phyloP scores from a whole-genome alignment of 148 eudicot genomes.

The Hydrangea macrophylla region DNA sequence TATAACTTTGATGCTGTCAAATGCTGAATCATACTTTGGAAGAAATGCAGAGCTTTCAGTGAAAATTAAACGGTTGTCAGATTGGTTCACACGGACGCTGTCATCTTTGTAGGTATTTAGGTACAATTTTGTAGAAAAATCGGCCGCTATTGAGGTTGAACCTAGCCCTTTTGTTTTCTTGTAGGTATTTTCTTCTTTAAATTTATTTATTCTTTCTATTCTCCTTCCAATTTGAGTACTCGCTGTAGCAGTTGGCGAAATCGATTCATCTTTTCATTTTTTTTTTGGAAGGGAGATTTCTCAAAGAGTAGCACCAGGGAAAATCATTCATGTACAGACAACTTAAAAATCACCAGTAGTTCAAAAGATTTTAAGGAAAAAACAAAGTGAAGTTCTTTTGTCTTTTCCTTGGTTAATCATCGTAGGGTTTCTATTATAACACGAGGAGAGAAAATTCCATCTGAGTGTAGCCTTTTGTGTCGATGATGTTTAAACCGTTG shows the following conservation, averaged over 20 bases:
- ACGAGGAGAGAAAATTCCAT: too few relatives aligned
- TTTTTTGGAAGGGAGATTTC: background rate
- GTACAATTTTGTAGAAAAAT: constrained; percentile 59
- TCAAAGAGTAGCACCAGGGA: constrained; percentile 3
- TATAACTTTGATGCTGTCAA: constrained; percentile 54
- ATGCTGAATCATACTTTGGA: constrained; percentile 62
- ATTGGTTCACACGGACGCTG: constrained; percentile 60
- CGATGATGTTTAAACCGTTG: too few relatives aligned
- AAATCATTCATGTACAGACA: constrained; percentile 19
- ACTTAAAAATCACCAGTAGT: constrained; percentile 4
- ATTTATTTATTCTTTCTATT: constrained; percentile 9
- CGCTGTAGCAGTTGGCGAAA: constrained; percentile 15
- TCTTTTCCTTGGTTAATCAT: constrained; percentile 44
- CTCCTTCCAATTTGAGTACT: background rate
- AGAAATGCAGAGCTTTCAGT: constrained; percentile 52
- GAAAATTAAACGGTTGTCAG: constrained; percentile 63
- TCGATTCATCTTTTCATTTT: background rate
- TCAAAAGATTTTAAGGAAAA: constrained; percentile 18
- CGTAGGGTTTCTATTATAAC: too few relatives aligned
- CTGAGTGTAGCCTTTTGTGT: too few relatives aligned
- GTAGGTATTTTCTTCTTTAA: constrained; percentile 26
- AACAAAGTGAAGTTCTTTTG: background rate
- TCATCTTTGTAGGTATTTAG: constrained; percentile 47
- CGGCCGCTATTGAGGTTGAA: constrained; percentile 14
- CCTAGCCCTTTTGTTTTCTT: constrained; percentile 15